These are phyloP conservation scores for Hippophae gyantsensis DNA, from an alignment of 306 rosid genomes.

Conservation along the genomic window DNA sequence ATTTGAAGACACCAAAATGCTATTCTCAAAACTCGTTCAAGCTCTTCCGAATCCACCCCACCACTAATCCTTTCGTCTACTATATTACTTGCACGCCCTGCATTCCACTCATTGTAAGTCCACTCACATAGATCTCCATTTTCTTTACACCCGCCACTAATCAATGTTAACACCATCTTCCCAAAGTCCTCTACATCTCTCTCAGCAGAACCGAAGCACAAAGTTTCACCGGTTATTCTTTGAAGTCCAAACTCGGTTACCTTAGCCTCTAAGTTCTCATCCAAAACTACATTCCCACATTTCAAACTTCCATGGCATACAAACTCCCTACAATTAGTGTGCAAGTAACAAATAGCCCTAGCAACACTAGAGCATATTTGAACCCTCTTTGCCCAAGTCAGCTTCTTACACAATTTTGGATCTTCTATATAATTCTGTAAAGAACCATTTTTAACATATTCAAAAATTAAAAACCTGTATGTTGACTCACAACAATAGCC, in stretches of 20 bases:
- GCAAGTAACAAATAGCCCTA: conserved; percentile 60
- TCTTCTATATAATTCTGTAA: conserved; percentile 38
- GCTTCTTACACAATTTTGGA: conserved; percentile 43
- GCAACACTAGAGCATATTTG: conserved; percentile 63
- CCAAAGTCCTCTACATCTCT: conserved; percentile 65
- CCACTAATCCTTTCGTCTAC: conserved; percentile 46
- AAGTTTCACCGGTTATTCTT: conserved; percentile 27
- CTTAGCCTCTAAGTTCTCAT: conserved; percentile 48
- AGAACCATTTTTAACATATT: conserved; percentile 54
- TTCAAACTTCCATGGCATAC: conserved; percentile 61
- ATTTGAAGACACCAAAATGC: conserved; percentile 79
- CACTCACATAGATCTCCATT: conserved; percentile 36
- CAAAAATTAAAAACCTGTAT: conserved; percentile 48
- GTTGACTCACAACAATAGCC: conserved; percentile 68
- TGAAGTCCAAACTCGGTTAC: conserved; percentile 60
- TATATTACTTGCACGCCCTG: conserved; percentile 35
- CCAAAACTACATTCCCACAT: conserved; percentile 53
- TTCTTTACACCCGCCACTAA: conserved; percentile 34
- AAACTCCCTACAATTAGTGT: conserved; percentile 69
- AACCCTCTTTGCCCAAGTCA: conserved; percentile 61
- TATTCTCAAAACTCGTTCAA: conserved; percentile 52
- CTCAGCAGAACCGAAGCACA: conserved; percentile 42
- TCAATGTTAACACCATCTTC: conserved; percentile 42
- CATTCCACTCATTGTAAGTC: conserved; percentile 54
- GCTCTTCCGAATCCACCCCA: conserved; percentile 31